Conservation (phyloP, 257 asterid genomes). For the Przewalskia tangutica region DNA sequence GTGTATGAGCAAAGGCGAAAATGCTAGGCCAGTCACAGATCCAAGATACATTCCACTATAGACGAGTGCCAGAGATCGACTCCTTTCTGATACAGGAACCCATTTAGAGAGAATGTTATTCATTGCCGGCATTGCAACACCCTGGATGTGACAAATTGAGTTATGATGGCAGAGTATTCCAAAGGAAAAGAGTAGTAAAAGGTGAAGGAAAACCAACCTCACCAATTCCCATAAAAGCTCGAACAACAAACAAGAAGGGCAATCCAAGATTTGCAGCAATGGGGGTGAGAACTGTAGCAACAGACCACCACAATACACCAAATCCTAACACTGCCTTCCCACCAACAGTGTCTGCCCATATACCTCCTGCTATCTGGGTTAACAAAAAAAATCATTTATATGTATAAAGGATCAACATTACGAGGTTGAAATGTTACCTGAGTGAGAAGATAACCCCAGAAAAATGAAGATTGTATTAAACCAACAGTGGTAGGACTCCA, state of each 20-base stretch:
- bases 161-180: neutral
- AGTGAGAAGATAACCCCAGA: slow-evolving; percentile 95
- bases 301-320: slow-evolving; percentile 96
- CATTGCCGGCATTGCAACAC: slow-evolving; percentile 98
- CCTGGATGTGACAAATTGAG: slow-evolving; percentile 36
- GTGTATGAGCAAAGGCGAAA: slow-evolving; percentile 80
- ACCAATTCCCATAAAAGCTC: slow-evolving; percentile 91
- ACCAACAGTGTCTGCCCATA: slow-evolving; percentile 94
- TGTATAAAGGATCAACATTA: neutral
- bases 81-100: slow-evolving; percentile 94
- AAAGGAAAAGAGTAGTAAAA: neutral
- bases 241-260: slow-evolving; percentile 75
- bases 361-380: slow-evolving; percentile 83
- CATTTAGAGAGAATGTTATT: slow-evolving; percentile 81
- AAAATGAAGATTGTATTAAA: slow-evolving; percentile 75
- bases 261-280: slow-evolving; percentile 75
- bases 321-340: slow-evolving; percentile 81
- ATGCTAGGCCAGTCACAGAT: slow-evolving; percentile 81
- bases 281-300: slow-evolving; percentile 75
- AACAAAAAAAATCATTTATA: neutral
- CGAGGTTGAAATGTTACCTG: slow-evolving; percentile 38
- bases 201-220: slow-evolving; percentile 49
- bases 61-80: slow-evolving; percentile 81
- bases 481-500: slow-evolving; percentile 92
- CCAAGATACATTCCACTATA: slow-evolving; percentile 99